Conservation (phyloP, 2,329 filamentous ascomycete species). For the Zymoseptoria ardabiliae region DNA sequence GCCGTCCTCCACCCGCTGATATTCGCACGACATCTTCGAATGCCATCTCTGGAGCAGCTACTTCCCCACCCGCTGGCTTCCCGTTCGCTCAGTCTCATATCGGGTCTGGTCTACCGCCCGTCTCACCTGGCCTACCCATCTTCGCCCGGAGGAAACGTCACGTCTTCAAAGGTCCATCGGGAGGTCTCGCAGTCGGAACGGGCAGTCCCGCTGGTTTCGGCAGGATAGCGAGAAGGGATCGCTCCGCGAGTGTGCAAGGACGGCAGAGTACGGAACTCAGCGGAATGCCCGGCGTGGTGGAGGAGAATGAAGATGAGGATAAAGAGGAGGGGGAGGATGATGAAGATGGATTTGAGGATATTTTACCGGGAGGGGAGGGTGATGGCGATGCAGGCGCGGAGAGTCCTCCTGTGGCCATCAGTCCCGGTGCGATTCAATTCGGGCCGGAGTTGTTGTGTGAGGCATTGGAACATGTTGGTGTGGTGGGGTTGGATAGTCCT, state of each 20-base stretch:
- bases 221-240: conserved; percentile 8
- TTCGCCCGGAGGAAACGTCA: conserved; percentile 78
- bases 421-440: conserved; percentile 1
- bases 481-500: conserved; percentile 5
- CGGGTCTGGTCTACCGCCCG: conserved; percentile 36
- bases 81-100: neutral
- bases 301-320: conserved; percentile 27
- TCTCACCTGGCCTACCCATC: conserved; percentile 53
- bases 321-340: conserved; percentile 25
- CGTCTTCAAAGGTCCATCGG: conserved; percentile 66
- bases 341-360: conserved; percentile 9
- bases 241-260: conserved; percentile 55
- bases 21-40: conserved; percentile 15
- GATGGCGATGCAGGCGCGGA: neutral
- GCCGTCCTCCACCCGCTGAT: conserved; percentile 26
- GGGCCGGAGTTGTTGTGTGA: neutral
- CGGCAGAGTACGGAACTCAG: conserved; percentile 62
- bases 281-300: conserved; percentile 44
- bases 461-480: too few species aligned
- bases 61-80: neutral
- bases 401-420: conserved; percentile 9
- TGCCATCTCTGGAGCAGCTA: neutral
- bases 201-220: conserved; percentile 31
- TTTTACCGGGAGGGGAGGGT: neutral
- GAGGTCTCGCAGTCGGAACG: conserved; percentile 37